These are phyloP conservation scores for Colletotrichum sp. DNA, from an alignment of 2,329 filamentous ascomycete species.

Conservation along the genomic window DNA sequence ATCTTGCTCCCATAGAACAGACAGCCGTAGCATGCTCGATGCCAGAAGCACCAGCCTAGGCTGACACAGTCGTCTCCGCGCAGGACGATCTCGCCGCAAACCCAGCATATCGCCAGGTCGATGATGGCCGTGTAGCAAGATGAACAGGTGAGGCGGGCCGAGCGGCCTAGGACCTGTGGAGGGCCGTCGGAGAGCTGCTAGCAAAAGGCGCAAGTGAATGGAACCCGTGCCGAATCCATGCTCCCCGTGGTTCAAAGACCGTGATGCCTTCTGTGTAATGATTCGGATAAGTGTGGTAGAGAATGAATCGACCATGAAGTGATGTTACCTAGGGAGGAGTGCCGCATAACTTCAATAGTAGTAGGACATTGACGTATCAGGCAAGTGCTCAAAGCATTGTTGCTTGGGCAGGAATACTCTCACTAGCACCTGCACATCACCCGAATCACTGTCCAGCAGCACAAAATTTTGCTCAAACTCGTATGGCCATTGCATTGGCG, in stretches of 20 bases:
- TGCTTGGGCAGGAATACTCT: background rate
- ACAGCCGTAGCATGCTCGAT: slow-evolving; percentile 60
- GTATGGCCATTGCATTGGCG: background rate
- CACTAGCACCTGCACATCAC: background rate
- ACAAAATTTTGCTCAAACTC: background rate
- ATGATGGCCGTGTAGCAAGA: slow-evolving; percentile 52
- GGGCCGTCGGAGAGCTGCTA: slow-evolving; percentile 43
- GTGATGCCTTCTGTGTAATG: background rate
- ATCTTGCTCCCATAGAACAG: slow-evolving; percentile 52
- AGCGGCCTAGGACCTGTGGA: slow-evolving; percentile 47
- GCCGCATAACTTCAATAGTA: background rate
- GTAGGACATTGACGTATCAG: background rate
- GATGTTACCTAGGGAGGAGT: background rate
- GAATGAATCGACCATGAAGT: background rate
- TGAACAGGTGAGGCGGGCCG: slow-evolving; percentile 53
- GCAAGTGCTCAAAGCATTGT: background rate
- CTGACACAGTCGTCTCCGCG: slow-evolving; percentile 61
- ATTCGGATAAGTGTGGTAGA: background rate
- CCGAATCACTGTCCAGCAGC: background rate
- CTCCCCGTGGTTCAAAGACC: background rate
- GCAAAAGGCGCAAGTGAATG: slow-evolving; percentile 63
- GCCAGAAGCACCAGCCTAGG: slow-evolving; percentile 67
- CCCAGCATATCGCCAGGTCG: slow-evolving; percentile 62
- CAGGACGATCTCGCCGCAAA: slow-evolving; percentile 59
- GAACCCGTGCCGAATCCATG: background rate